Conservation (phyloP, 345 rosid genomes). For the Hevea brasiliensis region DNA sequence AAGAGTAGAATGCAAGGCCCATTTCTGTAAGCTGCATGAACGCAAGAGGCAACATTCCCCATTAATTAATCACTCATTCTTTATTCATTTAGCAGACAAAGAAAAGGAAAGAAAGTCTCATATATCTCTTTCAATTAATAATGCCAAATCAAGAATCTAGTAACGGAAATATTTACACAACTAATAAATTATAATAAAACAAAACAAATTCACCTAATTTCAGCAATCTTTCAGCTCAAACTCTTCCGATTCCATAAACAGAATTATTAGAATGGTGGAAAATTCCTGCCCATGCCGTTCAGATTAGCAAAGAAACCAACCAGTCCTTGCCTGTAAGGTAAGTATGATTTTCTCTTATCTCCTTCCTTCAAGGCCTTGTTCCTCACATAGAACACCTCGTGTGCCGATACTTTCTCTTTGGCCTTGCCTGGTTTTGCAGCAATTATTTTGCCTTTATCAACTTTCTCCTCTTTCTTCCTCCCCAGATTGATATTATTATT, state of each 20-base stretch:
- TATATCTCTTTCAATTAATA: no score
- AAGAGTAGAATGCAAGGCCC: no score
- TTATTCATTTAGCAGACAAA: not conserved
- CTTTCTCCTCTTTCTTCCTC: conserved; percentile 1
- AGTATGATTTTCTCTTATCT: conserved; percentile 56
- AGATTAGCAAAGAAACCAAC: conserved; percentile 57
- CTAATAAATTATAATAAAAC: no score
- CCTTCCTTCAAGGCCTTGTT: conserved; percentile 58
- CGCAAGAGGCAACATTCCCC: no score
- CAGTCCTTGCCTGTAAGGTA: conserved; percentile 71
- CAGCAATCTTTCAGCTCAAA: no score
- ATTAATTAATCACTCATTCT: no score
- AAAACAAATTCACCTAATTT: no score
- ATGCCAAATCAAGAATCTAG: no score
- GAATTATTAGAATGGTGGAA: conserved; percentile 48
- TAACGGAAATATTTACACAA: no score
- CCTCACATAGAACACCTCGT: conserved; percentile 65
- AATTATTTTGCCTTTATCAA: not conserved
- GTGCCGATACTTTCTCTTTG: conserved; percentile 42
- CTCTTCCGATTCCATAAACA: no score
- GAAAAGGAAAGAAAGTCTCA: not conserved
- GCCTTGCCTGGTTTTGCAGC: conserved; percentile 14
- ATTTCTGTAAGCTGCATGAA: no score
- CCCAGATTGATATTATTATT: not conserved
- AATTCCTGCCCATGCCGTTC: conserved; percentile 34